Conservation (phyloP, 148 eudicot species). For the Nyssa sinensis region DNA sequence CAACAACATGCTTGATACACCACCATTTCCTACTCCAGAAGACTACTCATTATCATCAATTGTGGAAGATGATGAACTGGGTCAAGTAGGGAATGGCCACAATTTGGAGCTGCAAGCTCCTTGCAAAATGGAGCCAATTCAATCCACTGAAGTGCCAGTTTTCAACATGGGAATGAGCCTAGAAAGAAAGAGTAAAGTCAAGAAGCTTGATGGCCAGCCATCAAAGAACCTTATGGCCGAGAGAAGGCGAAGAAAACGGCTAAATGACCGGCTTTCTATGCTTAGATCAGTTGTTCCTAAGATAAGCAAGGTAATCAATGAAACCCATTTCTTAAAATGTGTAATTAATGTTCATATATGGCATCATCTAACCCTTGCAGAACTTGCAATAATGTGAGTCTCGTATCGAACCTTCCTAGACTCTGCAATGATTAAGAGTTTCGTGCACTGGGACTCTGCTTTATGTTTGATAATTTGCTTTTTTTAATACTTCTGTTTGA, state of each 20-base stretch:
- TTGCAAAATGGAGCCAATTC: slow-evolving; percentile 42
- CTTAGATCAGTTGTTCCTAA: slow-evolving; percentile 86
- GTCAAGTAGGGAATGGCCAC: slow-evolving; percentile 5
- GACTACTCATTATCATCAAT: slow-evolving; percentile 22
- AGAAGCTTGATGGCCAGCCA: slow-evolving; percentile 61
- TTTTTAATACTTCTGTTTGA: background rate
- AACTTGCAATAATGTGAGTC: no score
- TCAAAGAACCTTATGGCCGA: slow-evolving; percentile 87
- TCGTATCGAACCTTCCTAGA: no score
- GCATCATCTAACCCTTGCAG: no score
- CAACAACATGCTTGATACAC: background rate
- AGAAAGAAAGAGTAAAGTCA: slow-evolving; percentile 32
- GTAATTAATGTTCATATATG: background rate
- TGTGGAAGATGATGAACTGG: slow-evolving; percentile 16
- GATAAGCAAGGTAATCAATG: slow-evolving; percentile 63
- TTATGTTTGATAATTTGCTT: background rate
- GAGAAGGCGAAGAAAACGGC: slow-evolving; percentile 59
- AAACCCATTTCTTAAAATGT: background rate
- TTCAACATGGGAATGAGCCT: slow-evolving; percentile 32
- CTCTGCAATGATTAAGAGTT: no score
- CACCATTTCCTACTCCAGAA: slow-evolving; percentile 10
- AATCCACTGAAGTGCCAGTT: slow-evolving; percentile 3
- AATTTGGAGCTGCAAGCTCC: slow-evolving; percentile 12
- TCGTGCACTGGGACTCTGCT: no score
- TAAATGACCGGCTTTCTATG: slow-evolving; percentile 78